Percentiles rank a stretch among this genome's conserved stretches.
These are phyloP conservation scores for Xylaria bambusicola DNA, from an alignment of 495 filamentous ascomycete species.

Conservation along the genomic window DNA sequence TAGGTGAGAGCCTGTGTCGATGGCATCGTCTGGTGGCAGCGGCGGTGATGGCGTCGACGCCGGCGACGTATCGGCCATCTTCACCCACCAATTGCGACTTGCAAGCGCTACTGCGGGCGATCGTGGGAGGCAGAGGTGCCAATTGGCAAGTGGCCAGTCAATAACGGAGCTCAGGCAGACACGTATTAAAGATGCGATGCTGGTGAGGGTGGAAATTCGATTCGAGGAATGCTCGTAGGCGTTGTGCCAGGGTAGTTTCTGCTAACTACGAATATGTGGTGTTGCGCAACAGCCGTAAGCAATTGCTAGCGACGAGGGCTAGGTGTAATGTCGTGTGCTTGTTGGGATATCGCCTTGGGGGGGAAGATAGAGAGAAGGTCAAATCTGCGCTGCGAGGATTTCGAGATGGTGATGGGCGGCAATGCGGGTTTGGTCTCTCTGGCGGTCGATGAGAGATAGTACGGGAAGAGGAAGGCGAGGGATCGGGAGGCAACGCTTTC, in stretches of 20 bases:
- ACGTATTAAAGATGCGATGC: background rate
- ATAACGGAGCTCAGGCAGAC: background rate
- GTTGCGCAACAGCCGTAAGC: background rate
- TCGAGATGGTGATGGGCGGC: background rate
- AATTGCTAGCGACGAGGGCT: background rate
- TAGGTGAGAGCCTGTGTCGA: constrained; percentile 9
- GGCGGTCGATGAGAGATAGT: background rate
- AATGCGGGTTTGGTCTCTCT: background rate
- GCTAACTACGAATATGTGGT: background rate
- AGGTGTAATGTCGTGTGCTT: background rate
- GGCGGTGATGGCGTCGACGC: background rate
- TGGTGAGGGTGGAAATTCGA: background rate
- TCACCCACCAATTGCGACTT: background rate
- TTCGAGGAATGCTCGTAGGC: background rate
- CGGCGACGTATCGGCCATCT: constrained; percentile 15
- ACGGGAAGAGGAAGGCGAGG: background rate
- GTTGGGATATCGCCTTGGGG: background rate
- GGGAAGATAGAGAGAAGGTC: background rate
- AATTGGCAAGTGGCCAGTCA: background rate
- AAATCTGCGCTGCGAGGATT: background rate
- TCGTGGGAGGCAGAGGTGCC: constrained; percentile 1
- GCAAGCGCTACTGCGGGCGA: background rate
- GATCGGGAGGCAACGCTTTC: too few relatives aligned
- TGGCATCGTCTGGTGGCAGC: constrained; percentile 9
- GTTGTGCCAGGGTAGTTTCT: background rate